A percentile compares a stretch with the other conserved stretches of the same genome.
phyloP scores from a whole-genome alignment of 2,329 filamentous ascomycete species.

The Fusarium tupiense region DNA sequence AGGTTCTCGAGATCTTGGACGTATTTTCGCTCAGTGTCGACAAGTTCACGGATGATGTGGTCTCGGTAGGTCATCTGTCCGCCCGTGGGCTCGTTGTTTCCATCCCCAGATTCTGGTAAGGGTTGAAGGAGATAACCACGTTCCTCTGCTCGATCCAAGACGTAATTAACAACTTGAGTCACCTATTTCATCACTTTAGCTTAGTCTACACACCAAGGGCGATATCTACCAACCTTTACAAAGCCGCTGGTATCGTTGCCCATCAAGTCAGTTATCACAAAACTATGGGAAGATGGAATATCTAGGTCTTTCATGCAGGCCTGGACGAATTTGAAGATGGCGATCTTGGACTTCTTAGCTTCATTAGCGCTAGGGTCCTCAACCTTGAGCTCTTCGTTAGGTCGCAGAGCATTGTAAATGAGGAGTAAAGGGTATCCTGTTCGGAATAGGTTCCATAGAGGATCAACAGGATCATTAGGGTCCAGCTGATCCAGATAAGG shows the following conservation, averaged over 20 bases:
- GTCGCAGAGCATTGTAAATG: slow-evolving; percentile 88
- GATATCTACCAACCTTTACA: slow-evolving; percentile 74
- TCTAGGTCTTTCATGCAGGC: slow-evolving; percentile 85
- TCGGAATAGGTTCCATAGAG: slow-evolving; percentile 88
- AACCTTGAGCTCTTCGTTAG: slow-evolving; percentile 72
- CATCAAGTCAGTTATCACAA: slow-evolving; percentile 91
- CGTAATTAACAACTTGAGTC: slow-evolving; percentile 89
- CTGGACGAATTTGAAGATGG: slow-evolving; percentile 91
- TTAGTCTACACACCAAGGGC: not conserved
- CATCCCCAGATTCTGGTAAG: slow-evolving; percentile 67
- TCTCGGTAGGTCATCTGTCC: slow-evolving; percentile 80
- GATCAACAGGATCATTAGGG: slow-evolving; percentile 80
- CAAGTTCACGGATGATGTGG: slow-evolving; percentile 89
- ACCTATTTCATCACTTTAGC: slow-evolving; percentile 57
- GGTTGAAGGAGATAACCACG: slow-evolving; percentile 75
- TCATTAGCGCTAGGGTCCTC: slow-evolving; percentile 71
- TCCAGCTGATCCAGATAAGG: slow-evolving; percentile 77
- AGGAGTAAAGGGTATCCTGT: slow-evolving; percentile 85
- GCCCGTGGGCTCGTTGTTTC: slow-evolving; percentile 60
- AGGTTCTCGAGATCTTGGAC: slow-evolving; percentile 96
- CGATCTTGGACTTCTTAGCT: slow-evolving; percentile 83
- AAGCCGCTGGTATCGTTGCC: slow-evolving; percentile 97
- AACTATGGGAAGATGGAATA: slow-evolving; percentile 83
- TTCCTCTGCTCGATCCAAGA: slow-evolving; percentile 85
- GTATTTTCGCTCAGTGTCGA: slow-evolving; percentile 96